Percentiles rank a stretch among this genome's conserved stretches.
Conservation (phyloP, 2,329 filamentous ascomycete genomes). For the Xylogone sp. region DNA sequence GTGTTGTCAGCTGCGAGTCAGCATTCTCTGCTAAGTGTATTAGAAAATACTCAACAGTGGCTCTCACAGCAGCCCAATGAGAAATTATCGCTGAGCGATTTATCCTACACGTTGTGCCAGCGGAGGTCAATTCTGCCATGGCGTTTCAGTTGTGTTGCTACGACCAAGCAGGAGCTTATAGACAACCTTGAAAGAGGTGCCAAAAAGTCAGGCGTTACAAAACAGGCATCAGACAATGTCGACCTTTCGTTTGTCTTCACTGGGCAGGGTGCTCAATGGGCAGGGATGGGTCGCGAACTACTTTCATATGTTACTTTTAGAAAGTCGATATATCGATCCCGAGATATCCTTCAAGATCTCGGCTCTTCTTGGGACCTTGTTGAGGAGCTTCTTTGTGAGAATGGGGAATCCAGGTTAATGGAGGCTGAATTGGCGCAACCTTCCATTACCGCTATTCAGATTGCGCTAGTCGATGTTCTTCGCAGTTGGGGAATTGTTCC, state of each 20-base stretch:
- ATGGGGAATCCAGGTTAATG: slow-evolving; percentile 10
- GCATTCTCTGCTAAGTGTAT: slow-evolving; percentile 2
- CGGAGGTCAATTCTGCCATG: too few species aligned
- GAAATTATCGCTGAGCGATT: too few species aligned
- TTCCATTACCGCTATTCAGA: slow-evolving; percentile 43
- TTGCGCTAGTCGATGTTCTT: slow-evolving; percentile 40
- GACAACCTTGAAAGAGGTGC: too few species aligned
- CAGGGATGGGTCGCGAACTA: slow-evolving; percentile 15
- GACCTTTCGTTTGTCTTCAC: slow-evolving; percentile 12
- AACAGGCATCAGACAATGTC: too few species aligned
- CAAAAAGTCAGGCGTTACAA: too few species aligned
- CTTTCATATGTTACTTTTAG: slow-evolving; percentile 3
- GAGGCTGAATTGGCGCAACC: slow-evolving; percentile 34
- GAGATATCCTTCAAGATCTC: slow-evolving; percentile 5
- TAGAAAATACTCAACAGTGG: slow-evolving; percentile 6
- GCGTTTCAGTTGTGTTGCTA: too few species aligned
- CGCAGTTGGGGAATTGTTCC: slow-evolving; percentile 35
- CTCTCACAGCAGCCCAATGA: slow-evolving; percentile 1
- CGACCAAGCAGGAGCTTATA: too few species aligned
- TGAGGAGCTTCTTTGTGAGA: slow-evolving; percentile 17
- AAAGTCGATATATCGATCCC: slow-evolving; percentile 1
- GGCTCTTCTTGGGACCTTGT: slow-evolving; percentile 14
- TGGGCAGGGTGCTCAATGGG: slow-evolving; percentile 22
- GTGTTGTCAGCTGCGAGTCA: slow-evolving; percentile 4
- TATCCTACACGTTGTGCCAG: too few species aligned